Conservation (phyloP, 352 stramenopile genomes). For the Aphanomyces euteiches region DNA sequence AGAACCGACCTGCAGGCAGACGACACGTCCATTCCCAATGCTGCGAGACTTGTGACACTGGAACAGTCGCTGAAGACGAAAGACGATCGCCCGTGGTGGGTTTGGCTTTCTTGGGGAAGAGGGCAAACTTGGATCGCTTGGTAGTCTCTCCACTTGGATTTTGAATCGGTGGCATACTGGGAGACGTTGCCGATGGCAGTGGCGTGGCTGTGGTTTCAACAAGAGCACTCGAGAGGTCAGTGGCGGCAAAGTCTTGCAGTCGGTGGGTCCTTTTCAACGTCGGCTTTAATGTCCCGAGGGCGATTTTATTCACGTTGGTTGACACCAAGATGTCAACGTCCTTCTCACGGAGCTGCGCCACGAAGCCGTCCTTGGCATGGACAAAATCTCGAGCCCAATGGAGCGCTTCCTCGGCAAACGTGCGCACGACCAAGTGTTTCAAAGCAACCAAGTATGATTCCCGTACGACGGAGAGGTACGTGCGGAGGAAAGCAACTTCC, state of each 20-base stretch:
- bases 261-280: constrained; percentile 16
- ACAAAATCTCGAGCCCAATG: constrained; percentile 12
- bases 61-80: neutral
- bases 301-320: constrained; percentile 18
- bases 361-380: constrained; percentile 20
- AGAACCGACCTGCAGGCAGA: neutral
- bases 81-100: neutral
- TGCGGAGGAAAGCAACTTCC: constrained; percentile 58
- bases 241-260: constrained; percentile 16
- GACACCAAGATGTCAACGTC: neutral
- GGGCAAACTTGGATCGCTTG: neutral
- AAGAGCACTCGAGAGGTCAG: neutral
- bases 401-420: constrained; percentile 9
- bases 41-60: neutral
- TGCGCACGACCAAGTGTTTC: constrained; percentile 48
- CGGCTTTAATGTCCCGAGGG: constrained; percentile 8
- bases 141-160: too few species aligned
- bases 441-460: constrained; percentile 56
- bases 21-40: constrained; percentile 12
- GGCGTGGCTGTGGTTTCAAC: neutral
- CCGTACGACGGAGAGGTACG: constrained; percentile 44
- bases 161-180: neutral
- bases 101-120: neutral
- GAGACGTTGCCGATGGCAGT: neutral
- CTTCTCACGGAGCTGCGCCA: neutral